A percentile compares a stretch with the other conserved stretches of the same genome.
These are phyloP conservation scores for Paraconiothyrium sp. DNA, from an alignment of 2,329 filamentous ascomycete species.

Conservation along the genomic window DNA sequence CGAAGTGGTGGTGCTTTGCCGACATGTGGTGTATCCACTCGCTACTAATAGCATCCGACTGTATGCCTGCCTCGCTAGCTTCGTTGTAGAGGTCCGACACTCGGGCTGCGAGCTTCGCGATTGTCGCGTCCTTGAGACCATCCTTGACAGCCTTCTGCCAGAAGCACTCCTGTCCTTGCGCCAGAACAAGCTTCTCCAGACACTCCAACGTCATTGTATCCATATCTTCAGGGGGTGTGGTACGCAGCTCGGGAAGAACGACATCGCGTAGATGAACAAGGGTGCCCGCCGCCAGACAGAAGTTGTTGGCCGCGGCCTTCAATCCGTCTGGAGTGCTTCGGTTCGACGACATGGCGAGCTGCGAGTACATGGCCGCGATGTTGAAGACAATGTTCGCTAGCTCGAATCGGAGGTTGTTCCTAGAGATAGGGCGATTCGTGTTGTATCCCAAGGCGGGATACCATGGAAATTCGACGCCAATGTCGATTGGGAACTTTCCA, in stretches of 20 bases:
- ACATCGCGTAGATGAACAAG: slow-evolving; percentile 78
- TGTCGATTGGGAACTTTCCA: slow-evolving; percentile 96
- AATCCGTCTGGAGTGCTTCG: slow-evolving; percentile 82
- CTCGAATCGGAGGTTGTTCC: slow-evolving; percentile 80
- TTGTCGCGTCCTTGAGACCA: slow-evolving; percentile 88
- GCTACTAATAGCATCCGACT: slow-evolving; percentile 87
- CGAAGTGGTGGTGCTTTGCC: slow-evolving; percentile 97
- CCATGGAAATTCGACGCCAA: slow-evolving; percentile 96
- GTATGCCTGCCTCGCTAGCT: slow-evolving; percentile 85
- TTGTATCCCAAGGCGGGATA: slow-evolving; percentile 94
- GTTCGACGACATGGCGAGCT: slow-evolving; percentile 84
- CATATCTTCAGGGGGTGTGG: slow-evolving; percentile 93
- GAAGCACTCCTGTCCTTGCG: slow-evolving; percentile 95
- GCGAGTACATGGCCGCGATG: slow-evolving; percentile 90
- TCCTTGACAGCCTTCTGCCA: slow-evolving; percentile 98
- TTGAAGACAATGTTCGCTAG: slow-evolving; percentile 94
- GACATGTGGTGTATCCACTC: slow-evolving; percentile 99
- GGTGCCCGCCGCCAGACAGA: slow-evolving; percentile 86
- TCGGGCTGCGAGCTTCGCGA: slow-evolving; percentile 88
- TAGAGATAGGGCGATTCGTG: slow-evolving; percentile 73
- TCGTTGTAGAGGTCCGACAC: slow-evolving; percentile 91
- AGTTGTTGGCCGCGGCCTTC: slow-evolving; percentile 88
- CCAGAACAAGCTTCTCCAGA: slow-evolving; percentile 82
- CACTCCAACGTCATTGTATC: slow-evolving; percentile 87
- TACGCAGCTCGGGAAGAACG: slow-evolving; percentile 82